These are phyloP conservation scores for Retiboletus flavoniger DNA, from an alignment of 1,284 basidiomycete species.

Conservation along the genomic window DNA sequence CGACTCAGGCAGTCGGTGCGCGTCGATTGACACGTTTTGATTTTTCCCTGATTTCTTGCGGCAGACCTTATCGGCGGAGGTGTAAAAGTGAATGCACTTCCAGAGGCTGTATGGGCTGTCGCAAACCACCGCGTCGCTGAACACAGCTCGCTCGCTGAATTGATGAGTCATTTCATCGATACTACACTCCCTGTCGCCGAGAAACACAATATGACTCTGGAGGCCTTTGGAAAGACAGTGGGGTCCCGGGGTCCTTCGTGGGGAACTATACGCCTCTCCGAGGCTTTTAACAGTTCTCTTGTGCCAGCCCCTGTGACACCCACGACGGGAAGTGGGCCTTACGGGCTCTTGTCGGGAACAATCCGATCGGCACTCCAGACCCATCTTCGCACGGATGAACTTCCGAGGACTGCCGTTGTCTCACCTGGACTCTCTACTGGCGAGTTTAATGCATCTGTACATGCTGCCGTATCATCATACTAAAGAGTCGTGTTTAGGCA, in stretches of 20 bases:
- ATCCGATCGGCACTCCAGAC: conserved; percentile 39
- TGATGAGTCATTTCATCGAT: conserved; percentile 35
- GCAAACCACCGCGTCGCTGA: conserved; percentile 46
- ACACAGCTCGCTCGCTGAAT: conserved; percentile 35
- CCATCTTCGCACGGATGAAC: conserved; percentile 27
- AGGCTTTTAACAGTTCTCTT: conserved; percentile 42
- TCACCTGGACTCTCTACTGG: conserved; percentile 30
- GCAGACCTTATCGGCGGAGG: conserved; percentile 45
- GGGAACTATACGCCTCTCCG: conserved; percentile 28
- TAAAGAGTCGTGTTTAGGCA: conserved; percentile 27
- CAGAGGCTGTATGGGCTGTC: conserved; percentile 39
- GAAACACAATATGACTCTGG: conserved; percentile 42
- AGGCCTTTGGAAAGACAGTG: conserved; percentile 39
- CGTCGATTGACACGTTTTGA: not conserved
- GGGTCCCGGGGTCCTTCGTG: conserved; percentile 19
- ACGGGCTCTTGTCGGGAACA: conserved; percentile 47
- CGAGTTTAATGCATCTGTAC: conserved; percentile 15
- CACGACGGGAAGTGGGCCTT: conserved; percentile 40
- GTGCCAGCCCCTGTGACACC: conserved; percentile 55
- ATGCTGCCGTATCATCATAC: not conserved
- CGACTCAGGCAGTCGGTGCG: conserved; percentile 51
- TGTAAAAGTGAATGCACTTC: conserved; percentile 48
- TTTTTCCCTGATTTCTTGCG: not conserved
- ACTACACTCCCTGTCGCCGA: conserved; percentile 38
- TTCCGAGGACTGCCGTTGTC: conserved; percentile 15